These are phyloP conservation scores for Pythium rishiriense DNA, from an alignment of 352 stramenopile species.

Conservation along the genomic window DNA sequence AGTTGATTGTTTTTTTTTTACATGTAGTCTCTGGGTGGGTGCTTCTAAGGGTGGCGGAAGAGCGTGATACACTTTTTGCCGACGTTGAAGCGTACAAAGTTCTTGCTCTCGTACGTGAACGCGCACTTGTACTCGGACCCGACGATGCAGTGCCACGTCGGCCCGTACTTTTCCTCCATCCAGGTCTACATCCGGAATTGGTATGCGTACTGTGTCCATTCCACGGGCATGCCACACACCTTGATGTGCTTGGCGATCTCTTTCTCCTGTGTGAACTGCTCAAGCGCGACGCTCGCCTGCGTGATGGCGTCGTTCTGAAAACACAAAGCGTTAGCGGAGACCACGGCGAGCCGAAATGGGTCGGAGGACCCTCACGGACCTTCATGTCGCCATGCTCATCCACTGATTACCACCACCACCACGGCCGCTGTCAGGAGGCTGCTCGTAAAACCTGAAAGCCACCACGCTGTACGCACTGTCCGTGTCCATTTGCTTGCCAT, in stretches of 20 bases:
- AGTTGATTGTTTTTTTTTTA: conserved; percentile 1
- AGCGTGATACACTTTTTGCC: conserved; percentile 87
- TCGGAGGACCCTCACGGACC: conserved; percentile 30
- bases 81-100: conserved; percentile 85
- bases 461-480: conserved; percentile 48
- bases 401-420: conserved; percentile 38
- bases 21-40: too few species aligned
- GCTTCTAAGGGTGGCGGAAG: conserved; percentile 68
- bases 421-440: conserved; percentile 1
- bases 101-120: conserved; percentile 82
- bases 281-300: conserved; percentile 63
- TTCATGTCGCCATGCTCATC: conserved; percentile 87
- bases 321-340: too few species aligned
- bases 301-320: conserved; percentile 61
- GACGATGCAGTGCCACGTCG: conserved; percentile 79
- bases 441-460: background rate
- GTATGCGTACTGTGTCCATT: background rate
- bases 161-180: conserved; percentile 69
- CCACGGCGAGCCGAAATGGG: too few species aligned
- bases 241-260: conserved; percentile 82
- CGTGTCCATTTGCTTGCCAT: conserved; percentile 83
- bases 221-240: too few species aligned
- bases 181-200: conserved; percentile 30
- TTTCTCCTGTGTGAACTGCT: conserved; percentile 79
- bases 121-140: conserved; percentile 75